Percentiles rank a stretch among this genome's conserved stretches.
Conservation (phyloP, 2,329 filamentous ascomycete species). For the Salinomyces thailandicus region DNA sequence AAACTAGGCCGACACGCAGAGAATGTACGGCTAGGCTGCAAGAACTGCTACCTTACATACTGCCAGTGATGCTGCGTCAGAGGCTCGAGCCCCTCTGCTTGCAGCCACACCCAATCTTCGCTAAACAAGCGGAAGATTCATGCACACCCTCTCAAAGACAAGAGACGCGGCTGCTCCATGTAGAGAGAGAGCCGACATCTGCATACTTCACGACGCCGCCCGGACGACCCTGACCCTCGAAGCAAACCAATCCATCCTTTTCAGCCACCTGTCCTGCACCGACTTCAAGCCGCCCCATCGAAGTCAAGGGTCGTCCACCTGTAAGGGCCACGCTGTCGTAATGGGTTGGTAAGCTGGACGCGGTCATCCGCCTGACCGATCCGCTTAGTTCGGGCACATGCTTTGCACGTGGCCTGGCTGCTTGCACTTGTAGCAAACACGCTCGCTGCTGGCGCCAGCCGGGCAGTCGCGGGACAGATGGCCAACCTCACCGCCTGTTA, state of each 20-base stretch:
- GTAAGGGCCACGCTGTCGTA: slow-evolving; percentile 1
- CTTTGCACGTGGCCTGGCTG: slow-evolving; percentile 84
- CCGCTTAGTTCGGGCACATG: slow-evolving; percentile 70
- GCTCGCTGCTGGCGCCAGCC: slow-evolving; percentile 80
- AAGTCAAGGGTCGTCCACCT: background rate
- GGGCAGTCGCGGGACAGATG: slow-evolving; percentile 95
- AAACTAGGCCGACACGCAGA: no score
- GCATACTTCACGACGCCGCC: slow-evolving; percentile 1
- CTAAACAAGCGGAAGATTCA: background rate
- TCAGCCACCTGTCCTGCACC: background rate
- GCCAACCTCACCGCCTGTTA: slow-evolving; percentile 65
- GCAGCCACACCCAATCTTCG: background rate
- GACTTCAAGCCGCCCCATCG: background rate
- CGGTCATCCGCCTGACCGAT: background rate
- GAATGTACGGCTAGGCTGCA: no score
- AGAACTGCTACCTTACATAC: no score
- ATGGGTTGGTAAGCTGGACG: slow-evolving; percentile 1
- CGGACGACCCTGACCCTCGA: slow-evolving; percentile 1
- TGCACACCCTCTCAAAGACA: background rate
- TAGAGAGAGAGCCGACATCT: background rate
- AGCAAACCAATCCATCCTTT: slow-evolving; percentile 1
- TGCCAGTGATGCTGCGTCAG: no score
- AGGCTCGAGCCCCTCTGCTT: no score
- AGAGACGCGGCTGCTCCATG: background rate
- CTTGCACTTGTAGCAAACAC: slow-evolving; percentile 93